Conservation (phyloP, 495 filamentous ascomycete genomes). For the Xanthoparmelia taractica region DNA sequence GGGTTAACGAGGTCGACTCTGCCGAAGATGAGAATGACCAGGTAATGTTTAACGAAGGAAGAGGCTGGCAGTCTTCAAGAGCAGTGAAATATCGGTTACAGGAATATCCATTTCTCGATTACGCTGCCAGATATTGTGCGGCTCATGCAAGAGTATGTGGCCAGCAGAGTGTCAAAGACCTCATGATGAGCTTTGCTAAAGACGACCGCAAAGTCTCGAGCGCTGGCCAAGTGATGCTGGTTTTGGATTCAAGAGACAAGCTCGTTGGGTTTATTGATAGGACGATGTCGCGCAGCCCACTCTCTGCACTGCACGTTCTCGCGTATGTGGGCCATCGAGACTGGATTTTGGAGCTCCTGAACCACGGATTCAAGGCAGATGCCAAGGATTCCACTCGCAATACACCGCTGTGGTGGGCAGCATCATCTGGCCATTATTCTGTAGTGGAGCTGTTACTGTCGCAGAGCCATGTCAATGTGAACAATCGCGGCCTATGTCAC, state of each 20-base stretch:
- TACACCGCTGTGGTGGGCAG: slow-evolving; percentile 3
- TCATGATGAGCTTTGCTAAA: neutral
- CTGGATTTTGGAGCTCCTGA: neutral
- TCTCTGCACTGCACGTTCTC: slow-evolving; percentile 1
- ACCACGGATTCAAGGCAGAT: neutral
- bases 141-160: neutral
- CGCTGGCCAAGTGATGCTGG: neutral
- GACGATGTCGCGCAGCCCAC: neutral
- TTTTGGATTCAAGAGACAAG: neutral
- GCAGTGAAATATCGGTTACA: neutral
- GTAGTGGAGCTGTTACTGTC: neutral
- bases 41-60: no score
- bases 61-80: neutral
- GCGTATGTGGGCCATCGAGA: neutral
- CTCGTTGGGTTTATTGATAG: neutral
- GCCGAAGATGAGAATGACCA: no score
- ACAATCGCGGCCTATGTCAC: neutral
- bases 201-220: neutral
- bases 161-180: neutral
- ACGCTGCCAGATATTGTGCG: neutral
- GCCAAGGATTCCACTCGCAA: neutral
- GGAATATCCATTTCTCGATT: neutral
- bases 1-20: neutral
- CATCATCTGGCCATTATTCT: neutral
- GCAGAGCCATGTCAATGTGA: neutral